A percentile compares a stretch with the other conserved stretches of the same genome.
Evolutionary conservation across 257 asterid species (phyloP).

Genomic region (Solanum megistacrolobum): DNA sequence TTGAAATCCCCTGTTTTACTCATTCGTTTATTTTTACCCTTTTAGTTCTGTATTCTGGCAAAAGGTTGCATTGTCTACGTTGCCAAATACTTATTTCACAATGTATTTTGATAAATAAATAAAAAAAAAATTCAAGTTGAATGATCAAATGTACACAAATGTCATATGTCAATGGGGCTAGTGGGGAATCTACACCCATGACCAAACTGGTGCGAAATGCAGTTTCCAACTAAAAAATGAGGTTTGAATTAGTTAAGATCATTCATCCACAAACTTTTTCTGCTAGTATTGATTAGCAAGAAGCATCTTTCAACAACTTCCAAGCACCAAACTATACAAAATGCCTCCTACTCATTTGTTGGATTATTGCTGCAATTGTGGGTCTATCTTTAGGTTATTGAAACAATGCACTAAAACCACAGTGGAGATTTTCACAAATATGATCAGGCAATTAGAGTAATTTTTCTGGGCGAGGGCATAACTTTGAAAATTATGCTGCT

Average conservation of each 20-base stretch:
- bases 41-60: not conserved
- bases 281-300: not conserved
- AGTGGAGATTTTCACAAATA: no score
- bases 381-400: not conserved
- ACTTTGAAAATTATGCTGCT: no score
- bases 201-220: not conserved
- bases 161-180: not conserved
- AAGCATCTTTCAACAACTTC: not conserved
- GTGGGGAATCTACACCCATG: not conserved
- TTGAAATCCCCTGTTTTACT: not conserved
- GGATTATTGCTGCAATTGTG: not conserved
- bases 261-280: not conserved
- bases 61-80: not conserved
- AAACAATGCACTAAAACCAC: no score
- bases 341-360: not conserved
- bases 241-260: not conserved
- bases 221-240: not conserved
- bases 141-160: not conserved
- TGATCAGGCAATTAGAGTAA: no score
- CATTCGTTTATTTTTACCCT: not conserved
- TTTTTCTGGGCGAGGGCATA: no score
- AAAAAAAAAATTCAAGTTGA: not conserved
- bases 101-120: not conserved
- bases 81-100: not conserved
- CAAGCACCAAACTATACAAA: not conserved